Base-by-base conservation (phyloP, 805 yeast species). In the Candida ascalaphidarum region DNA sequence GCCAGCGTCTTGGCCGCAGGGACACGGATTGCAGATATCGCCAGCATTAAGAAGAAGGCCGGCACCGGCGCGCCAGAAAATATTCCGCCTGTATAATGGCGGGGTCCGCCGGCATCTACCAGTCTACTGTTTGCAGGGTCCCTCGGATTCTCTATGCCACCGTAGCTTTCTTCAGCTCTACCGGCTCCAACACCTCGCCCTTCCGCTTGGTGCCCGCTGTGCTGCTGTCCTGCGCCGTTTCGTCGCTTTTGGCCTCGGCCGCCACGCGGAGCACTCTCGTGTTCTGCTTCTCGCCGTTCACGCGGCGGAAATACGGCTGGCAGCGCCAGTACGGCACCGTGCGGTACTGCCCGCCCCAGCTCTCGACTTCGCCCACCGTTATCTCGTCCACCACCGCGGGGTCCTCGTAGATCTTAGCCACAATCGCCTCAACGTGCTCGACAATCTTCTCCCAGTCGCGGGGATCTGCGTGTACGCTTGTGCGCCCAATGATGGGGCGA, bases 251-350 rank as follows among this genome's bases (percentile, higher is more conserved):
- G 7, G 23, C 24, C 11, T 50, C 48, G 1, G 65, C 67, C 1
- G 69, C 68, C 20, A 62, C 54, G 30, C 56, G 53, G 28, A 61
- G 46, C 11, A 44, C 42, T 19, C 65, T 41, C 2, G 58, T 49
- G 34, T 58, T 61, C 28, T 58, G 64, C 36, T 58, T 61, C 31
- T 59, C 75, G 14, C 97, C 97, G 49, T 84, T 72, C 1, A 89
- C 95, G 3, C 79, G 77, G 43, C 98, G 68, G 65, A 89, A 89
- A 50, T 83, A 81, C 2, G 98, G 98, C 56, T 89, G 98, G 39
- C 95, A 77, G 44, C 97, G 70, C 97, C 97, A 89, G 51, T 81
- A 86, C 2, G 98, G 97, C 11, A 89, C 74, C 4, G 67, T 70
- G 50, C 76, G 75, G 51, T 92, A 89, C 10, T 65, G 43, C 1